Percentiles rank a stretch among this genome's conserved stretches.
These are phyloP conservation scores for Massariosphaeria phaeospora DNA, from an alignment of 495 filamentous ascomycete genomes.

Conservation along the genomic window DNA sequence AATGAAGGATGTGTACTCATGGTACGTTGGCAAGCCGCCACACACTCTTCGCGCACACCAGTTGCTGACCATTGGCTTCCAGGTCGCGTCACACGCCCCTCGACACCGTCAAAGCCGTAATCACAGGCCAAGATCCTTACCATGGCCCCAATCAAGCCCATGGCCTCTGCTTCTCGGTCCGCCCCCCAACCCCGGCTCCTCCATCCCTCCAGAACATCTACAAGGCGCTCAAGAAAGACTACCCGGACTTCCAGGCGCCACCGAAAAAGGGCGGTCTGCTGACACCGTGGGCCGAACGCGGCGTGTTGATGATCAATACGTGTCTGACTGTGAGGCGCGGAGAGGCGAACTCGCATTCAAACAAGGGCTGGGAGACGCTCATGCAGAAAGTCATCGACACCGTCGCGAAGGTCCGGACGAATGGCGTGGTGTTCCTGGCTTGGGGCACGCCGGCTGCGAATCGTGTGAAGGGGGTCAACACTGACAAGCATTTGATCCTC, in stretches of 20 bases:
- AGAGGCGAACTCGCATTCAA: slow-evolving; percentile 74
- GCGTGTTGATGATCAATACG: slow-evolving; percentile 88
- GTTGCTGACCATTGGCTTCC: neutral
- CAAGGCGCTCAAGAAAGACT: slow-evolving; percentile 76
- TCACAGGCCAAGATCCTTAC: slow-evolving; percentile 95
- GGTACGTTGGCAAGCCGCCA: slow-evolving; percentile 49
- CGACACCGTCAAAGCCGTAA: slow-evolving; percentile 76
- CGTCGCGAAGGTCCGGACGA: slow-evolving; percentile 65
- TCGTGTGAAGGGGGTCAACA: slow-evolving; percentile 65
- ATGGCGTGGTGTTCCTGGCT: slow-evolving; percentile 87
- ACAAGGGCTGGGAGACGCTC: slow-evolving; percentile 85
- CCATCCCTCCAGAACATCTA: slow-evolving; percentile 91
- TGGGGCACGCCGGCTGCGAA: slow-evolving; percentile 82
- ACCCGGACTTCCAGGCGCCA: slow-evolving; percentile 70
- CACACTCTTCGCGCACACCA: neutral
- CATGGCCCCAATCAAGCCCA: slow-evolving; percentile 95
- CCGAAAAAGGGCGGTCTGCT: slow-evolving; percentile 73
- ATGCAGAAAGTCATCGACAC: slow-evolving; percentile 87
- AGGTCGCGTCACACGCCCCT: slow-evolving; percentile 92
- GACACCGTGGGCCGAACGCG: slow-evolving; percentile 87
- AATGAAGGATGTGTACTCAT: slow-evolving; percentile 84
- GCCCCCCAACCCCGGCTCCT: slow-evolving; percentile 78
- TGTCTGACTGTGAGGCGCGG: slow-evolving; percentile 87
- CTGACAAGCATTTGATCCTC: slow-evolving; percentile 68
- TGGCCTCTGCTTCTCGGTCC: slow-evolving; percentile 90